These are phyloP conservation scores for Coemansia sp. DNA, from an alignment of 192 early-diverging fungal species.

Conservation along the genomic window DNA sequence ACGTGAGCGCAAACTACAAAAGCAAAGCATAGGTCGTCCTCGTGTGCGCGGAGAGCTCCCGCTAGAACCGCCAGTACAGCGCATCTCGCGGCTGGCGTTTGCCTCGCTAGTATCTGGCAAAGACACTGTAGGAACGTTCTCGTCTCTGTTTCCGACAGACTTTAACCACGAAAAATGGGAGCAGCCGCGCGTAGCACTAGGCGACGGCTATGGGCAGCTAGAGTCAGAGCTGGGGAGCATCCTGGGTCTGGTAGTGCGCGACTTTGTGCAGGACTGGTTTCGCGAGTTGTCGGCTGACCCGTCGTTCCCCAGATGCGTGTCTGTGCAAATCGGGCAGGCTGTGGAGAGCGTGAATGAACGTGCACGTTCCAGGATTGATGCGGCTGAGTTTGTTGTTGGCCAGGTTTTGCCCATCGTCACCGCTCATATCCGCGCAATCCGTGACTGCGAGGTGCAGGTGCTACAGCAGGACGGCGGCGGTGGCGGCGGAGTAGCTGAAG, in stretches of 20 bases:
- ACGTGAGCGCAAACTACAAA: constrained; percentile 10
- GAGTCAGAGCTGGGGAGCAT: constrained; percentile 5
- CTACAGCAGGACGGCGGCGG: neutral
- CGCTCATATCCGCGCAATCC: constrained; percentile 63
- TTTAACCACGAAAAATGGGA: neutral
- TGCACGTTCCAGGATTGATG: constrained; percentile 51
- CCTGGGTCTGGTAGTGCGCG: constrained; percentile 39
- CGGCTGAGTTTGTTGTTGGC: constrained; percentile 62
- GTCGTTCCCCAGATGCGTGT: constrained; percentile 47
- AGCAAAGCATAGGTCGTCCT: neutral
- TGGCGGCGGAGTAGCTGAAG: too few species aligned
- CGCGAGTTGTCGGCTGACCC: constrained; percentile 41
- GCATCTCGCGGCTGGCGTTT: constrained; percentile 35
- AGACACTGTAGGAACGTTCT: neutral
- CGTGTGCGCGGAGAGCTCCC: too few species aligned
- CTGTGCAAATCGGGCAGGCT: constrained; percentile 23
- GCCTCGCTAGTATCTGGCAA: neutral
- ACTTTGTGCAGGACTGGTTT: constrained; percentile 58
- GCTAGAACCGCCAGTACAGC: constrained; percentile 28
- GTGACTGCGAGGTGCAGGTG: constrained; percentile 51
- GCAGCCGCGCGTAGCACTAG: constrained; percentile 1
- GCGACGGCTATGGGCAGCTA: neutral
- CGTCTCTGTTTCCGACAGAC: constrained; percentile 18
- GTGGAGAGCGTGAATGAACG: constrained; percentile 38
- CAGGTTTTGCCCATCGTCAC: constrained; percentile 74